Evolutionary conservation across 2,329 filamentous ascomycete genomes (phyloP), one percentile per base, ranked within the genome.

Genomic region (Scedosporium dehoogii): DNA sequence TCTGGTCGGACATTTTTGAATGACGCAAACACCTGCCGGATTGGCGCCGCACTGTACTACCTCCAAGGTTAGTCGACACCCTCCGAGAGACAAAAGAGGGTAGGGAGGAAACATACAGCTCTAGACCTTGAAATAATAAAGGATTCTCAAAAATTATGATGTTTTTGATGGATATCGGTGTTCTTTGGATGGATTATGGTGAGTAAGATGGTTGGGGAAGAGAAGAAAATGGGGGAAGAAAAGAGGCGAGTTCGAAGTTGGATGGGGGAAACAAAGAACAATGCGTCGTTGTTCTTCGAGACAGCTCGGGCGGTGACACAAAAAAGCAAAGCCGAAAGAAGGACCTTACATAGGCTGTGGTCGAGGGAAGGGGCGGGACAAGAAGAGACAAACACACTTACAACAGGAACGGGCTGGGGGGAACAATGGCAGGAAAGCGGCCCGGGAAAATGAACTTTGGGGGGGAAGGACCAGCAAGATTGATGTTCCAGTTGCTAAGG

Each of bases 241-340:
- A 65, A 65, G 62, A 62, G 56, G 46, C 65, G 63, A 65, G 64
- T 64, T 62, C 60, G 62, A 62, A 55, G 62, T 60, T 59, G 63
- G 62, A 65, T 60, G 38, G 59, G 27, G 27, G 29, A 38, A 41
- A 59, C 27, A 59, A 41, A 29, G 29, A 41, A 42, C 58, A 60
- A 59, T 46, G 48, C 29, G 58, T 59, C 58, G 48, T 58, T 42
- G 48, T 58, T 56, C 25, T 18, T 46, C 25, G 38, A 51, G 60
- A 53, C 58, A 59, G 25, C 33, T 25, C 6, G 16, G n/a, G 10
- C 46, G 59, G 59, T 53, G 33, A 27, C 29, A 56, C 29, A 41
- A 46, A 44, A 44, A 53, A 33, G 60, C 59, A 46, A 27, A 46
- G 51, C 42, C 53, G 61, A 27, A 58, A 46, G 48, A 38, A 55